A percentile compares a stretch with the other conserved stretches of the same genome.
Conservation (phyloP, 2,329 filamentous ascomycete species). For the Colletotrichum aenigma region DNA sequence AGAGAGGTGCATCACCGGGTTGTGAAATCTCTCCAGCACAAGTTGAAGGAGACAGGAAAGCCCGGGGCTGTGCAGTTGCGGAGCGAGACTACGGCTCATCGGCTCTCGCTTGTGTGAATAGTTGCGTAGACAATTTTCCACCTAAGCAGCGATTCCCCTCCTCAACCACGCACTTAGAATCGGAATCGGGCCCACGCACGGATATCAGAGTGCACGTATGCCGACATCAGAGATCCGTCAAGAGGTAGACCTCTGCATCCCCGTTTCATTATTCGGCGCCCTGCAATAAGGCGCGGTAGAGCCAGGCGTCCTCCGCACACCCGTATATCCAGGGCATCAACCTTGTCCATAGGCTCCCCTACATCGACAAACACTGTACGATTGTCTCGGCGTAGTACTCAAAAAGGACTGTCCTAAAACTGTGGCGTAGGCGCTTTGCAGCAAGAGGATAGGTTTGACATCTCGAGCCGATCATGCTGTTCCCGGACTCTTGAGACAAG, state of each 20-base stretch:
- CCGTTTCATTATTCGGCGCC: too few relatives aligned
- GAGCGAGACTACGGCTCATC: rapidly evolving
- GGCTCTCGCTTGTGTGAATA: not conserved
- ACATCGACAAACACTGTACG: too few relatives aligned
- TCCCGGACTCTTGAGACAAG: too few relatives aligned
- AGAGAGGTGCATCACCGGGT: not conserved
- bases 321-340: too few relatives aligned
- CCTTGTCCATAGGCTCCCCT: too few relatives aligned
- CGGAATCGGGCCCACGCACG: not conserved
- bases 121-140: not conserved
- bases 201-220: not conserved
- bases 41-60: not conserved
- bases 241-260: not conserved
- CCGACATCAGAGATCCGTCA: not conserved
- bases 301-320: too few relatives aligned
- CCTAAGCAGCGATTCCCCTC: not conserved
- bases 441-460: too few relatives aligned
- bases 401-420: too few relatives aligned
- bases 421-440: too few relatives aligned
- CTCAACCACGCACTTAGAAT: not conserved
- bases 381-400: too few relatives aligned
- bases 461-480: too few relatives aligned
- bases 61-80: not conserved
- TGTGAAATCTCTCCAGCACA: not conserved
- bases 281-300: too few relatives aligned